phyloP scores from a whole-genome alignment of 148 eudicot genomes.

The Heliosperma pusillum region DNA sequence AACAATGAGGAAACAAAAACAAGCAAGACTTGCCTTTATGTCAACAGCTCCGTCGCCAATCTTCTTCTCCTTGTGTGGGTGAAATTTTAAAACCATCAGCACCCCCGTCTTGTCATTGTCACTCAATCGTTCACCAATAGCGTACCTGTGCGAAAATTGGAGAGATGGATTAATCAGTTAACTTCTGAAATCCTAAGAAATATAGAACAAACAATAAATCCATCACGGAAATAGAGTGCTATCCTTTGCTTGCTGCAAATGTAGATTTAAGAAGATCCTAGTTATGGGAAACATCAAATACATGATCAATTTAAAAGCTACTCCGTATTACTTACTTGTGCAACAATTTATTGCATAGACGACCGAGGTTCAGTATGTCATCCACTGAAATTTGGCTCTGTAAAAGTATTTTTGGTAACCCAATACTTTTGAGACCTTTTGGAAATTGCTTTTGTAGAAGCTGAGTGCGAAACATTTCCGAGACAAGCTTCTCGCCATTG shows the following conservation, averaged over 20 bases:
- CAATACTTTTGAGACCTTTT: constrained; percentile 31
- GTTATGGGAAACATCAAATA: background rate
- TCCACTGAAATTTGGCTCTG: constrained; percentile 35
- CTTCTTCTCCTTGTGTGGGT: constrained; percentile 69
- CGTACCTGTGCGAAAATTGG: constrained; percentile 44
- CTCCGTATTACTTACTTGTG: constrained; percentile 70
- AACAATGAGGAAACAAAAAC: background rate
- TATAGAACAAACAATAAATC: constrained; percentile 5
- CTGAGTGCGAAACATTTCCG: constrained; percentile 34
- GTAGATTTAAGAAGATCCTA: background rate
- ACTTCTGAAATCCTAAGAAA: background rate
- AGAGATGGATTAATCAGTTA: background rate
- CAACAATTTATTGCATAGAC: constrained; percentile 41
- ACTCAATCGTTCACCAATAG: constrained; percentile 43
- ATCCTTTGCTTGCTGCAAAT: background rate
- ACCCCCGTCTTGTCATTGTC: constrained; percentile 47
- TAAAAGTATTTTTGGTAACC: constrained; percentile 35
- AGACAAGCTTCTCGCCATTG: constrained; percentile 20
- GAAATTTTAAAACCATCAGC: constrained; percentile 60
- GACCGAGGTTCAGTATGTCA: constrained; percentile 46
- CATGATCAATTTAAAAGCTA: background rate
- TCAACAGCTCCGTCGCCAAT: constrained; percentile 62
- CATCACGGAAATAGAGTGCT: background rate
- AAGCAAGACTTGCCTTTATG: constrained; percentile 50
- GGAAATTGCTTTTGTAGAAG: constrained; percentile 23